Base-by-base conservation (phyloP, 2,329 filamentous ascomycete genomes). In the Coniochaeta prunicola region DNA sequence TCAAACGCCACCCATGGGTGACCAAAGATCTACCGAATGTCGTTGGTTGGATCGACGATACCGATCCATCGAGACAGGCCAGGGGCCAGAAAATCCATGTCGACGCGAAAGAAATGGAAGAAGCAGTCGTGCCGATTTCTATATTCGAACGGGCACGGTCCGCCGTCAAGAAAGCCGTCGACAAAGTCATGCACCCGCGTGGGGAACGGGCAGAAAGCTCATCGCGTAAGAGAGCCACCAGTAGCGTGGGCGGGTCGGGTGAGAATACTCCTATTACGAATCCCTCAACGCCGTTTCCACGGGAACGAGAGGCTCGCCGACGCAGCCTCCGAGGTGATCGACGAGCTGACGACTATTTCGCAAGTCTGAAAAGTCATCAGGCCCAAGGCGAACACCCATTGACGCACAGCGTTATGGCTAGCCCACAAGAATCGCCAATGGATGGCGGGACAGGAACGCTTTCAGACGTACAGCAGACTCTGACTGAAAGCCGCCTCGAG, bases 1-100 rank as follows among this genome's bases (percentile, higher is more conserved):
- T 97, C 67, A 97, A 97, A 72, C 88, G 90, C 61, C 94, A 99
- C 69, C 87, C 88, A 5, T 99, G 94, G 94, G 88, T 97, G 17
- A 80, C 93, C 1, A 80, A 87, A 59, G 92, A 89, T 63, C 83
- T 97, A 53, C 76, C 84, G 34, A 88, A 96, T 65, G 83, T 88
- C 38, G 77, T 84, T 33, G 80, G 81, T 10, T 99, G 94, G 94
- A 84, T 97, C n/a, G 91, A 96, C 66, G 91, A 96, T 63, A 96
- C 92, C 1, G 93, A 97, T 67, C 92, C 92, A 1, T 87, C 85
- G 38, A 83, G 87, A 36, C 88, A 88, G 60, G 88, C 86, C 33
- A 85, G 90, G 59, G 92, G 91, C 64, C 87, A 89, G 69, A 91
- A 86, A 73, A 97, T 99, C 66, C 88, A 97, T 71, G 91, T 97